Conservation (phyloP, 108 stramenopile species). For the Schizochytrium sp. region DNA sequence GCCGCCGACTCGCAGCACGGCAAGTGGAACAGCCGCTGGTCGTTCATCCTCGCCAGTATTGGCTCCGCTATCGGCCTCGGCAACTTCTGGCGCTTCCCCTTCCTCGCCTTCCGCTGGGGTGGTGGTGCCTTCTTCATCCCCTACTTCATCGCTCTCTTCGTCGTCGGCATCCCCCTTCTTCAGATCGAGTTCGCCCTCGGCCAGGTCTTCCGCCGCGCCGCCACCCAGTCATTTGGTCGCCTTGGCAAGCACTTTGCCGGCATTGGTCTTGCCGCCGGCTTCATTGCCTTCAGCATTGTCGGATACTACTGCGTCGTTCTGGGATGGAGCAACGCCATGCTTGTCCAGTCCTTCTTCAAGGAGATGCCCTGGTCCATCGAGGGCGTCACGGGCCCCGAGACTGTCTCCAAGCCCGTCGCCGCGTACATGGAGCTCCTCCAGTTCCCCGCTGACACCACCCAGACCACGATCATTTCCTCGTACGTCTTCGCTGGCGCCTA, state of each 20-base stretch:
- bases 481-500: not conserved
- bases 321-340: not conserved
- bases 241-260: constrained; percentile 49
- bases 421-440: not conserved
- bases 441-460: not conserved
- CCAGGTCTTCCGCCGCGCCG: constrained; percentile 49
- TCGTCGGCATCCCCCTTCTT: constrained; percentile 58
- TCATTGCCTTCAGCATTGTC: constrained; percentile 45
- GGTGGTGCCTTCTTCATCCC: constrained; percentile 61
- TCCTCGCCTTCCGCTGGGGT: constrained; percentile 52
- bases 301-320: constrained; percentile 49
- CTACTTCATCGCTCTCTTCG: constrained; percentile 53
- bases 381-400: not conserved
- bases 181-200: constrained; percentile 55
- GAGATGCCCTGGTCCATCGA: not conserved
- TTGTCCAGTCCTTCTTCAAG: not conserved
- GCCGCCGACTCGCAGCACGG: constrained; percentile 9
- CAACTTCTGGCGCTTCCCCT: constrained; percentile 68
- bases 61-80: constrained; percentile 61
- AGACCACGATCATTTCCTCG: not conserved
- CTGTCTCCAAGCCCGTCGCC: not conserved
- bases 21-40: constrained; percentile 42
- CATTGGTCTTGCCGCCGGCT: constrained; percentile 43
- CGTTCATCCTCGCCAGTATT: constrained; percentile 54
- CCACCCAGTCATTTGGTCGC: constrained; percentile 52